Percentiles rank a stretch among this genome's conserved stretches.
Evolutionary conservation across 176 grass and related monocot genomes (phyloP).

Genomic region (Avena atlantica): DNA sequence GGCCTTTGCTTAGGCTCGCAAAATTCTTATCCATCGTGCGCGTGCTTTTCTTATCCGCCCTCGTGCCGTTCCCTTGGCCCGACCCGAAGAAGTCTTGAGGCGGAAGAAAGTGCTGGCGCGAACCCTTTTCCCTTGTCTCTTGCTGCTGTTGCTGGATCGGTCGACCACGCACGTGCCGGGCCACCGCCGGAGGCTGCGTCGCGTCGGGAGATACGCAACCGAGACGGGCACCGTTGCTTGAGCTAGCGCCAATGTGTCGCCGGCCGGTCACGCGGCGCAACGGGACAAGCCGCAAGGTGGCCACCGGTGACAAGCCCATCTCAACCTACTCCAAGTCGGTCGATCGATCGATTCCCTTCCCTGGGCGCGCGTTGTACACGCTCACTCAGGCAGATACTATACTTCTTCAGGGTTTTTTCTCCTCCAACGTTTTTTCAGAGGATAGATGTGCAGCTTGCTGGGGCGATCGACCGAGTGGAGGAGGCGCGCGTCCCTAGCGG

Average conservation of each 20-base stretch:
- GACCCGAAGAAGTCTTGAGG: not conserved
- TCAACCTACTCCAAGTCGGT: constrained; percentile 31
- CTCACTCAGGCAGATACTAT: not conserved
- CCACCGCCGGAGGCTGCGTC: not conserved
- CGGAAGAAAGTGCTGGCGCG: constrained; percentile 21
- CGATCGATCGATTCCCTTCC: not conserved
- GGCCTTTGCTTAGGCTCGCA: constrained; percentile 38
- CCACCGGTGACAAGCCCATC: constrained; percentile 43
- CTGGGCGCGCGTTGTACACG: not conserved
- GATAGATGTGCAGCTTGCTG: no score
- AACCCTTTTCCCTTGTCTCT: constrained; percentile 30
- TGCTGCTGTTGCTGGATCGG: not conserved
- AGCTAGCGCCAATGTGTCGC: not conserved
- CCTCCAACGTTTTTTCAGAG: no score
- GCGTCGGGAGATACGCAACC: not conserved
- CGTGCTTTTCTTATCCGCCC: not conserved
- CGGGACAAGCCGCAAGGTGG: constrained; percentile 48
- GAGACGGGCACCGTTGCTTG: constrained; percentile 39
- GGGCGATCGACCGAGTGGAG: not conserved
- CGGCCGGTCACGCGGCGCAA: constrained; percentile 1
- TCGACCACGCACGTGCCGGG: not conserved
- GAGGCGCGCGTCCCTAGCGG: not conserved
- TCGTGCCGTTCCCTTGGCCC: not conserved
- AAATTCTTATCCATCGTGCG: not conserved
- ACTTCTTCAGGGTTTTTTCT: not conserved